These are phyloP conservation scores for Boletellus sp. DNA, from an alignment of 1,284 basidiomycete genomes.

Conservation along the genomic window DNA sequence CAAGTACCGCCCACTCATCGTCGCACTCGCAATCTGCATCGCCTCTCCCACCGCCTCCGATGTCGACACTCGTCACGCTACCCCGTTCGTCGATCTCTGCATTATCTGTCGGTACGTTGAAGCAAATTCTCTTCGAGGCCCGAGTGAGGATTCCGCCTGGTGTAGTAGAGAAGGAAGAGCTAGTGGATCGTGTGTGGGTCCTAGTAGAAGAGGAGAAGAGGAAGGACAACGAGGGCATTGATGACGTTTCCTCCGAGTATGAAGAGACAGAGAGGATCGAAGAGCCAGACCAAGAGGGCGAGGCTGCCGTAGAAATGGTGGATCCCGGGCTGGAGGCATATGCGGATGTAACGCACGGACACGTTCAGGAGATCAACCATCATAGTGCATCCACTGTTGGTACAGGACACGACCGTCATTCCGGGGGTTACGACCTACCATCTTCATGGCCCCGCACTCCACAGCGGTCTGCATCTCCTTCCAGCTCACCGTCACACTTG, in stretches of 20 bases:
- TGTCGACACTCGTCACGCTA: slow-evolving; percentile 65
- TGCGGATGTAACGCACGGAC: slow-evolving; percentile 1
- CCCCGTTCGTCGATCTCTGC: slow-evolving; percentile 50
- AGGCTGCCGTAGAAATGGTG: slow-evolving; percentile 11
- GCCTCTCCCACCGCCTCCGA: slow-evolving; percentile 49
- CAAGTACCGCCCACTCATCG: slow-evolving; percentile 15
- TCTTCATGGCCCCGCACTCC: slow-evolving; percentile 11
- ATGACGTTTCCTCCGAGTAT: slow-evolving; percentile 37
- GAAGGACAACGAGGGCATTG: slow-evolving; percentile 40
- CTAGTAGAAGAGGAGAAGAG: slow-evolving; percentile 65
- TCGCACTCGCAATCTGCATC: slow-evolving; percentile 26
- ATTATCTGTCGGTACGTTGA: slow-evolving; percentile 65
- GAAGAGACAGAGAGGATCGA: slow-evolving; percentile 17
- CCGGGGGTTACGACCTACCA: background rate
- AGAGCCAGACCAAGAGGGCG: slow-evolving; percentile 18
- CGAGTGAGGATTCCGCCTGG: slow-evolving; percentile 51
- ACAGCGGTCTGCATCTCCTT: slow-evolving; percentile 11
- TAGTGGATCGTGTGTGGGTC: slow-evolving; percentile 64
- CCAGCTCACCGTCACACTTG: slow-evolving; percentile 14
- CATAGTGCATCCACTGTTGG: background rate
- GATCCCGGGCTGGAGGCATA: slow-evolving; percentile 16
- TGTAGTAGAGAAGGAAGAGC: slow-evolving; percentile 69
- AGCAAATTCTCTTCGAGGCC: slow-evolving; percentile 72
- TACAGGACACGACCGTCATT: background rate
- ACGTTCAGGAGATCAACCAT: background rate